Conservation (phyloP, 2,329 filamentous ascomycete genomes). For the Raffaelea albimanens region DNA sequence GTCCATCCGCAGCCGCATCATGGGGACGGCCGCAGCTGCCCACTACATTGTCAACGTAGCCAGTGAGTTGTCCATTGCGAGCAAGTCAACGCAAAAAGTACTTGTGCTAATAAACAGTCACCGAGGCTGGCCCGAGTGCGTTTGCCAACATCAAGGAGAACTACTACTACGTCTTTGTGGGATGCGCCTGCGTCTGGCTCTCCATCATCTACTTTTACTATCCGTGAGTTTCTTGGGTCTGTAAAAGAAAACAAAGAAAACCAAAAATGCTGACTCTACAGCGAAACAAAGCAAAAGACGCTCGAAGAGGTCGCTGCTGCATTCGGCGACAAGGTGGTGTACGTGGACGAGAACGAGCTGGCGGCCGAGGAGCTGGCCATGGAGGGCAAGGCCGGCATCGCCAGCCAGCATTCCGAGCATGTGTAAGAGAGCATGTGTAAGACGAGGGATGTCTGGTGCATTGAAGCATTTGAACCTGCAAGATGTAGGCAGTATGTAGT, state of each 20-base stretch:
- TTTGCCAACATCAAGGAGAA: slow-evolving; percentile 49
- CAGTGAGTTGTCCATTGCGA: slow-evolving; percentile 23
- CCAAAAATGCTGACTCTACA: too few species aligned
- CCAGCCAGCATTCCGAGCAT: neutral
- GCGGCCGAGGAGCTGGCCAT: neutral
- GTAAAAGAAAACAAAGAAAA: too few species aligned
- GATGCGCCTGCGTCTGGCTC: slow-evolving; percentile 40
- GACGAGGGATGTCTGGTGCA: too few species aligned
- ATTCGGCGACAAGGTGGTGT: slow-evolving; percentile 35
- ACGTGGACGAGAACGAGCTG: neutral
- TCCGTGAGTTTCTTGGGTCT: slow-evolving; percentile 25
- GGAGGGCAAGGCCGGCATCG: neutral
- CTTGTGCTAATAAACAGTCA: slow-evolving; percentile 25
- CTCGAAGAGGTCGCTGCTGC: slow-evolving; percentile 38
- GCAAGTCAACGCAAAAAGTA: slow-evolving; percentile 1
- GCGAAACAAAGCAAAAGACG: slow-evolving; percentile 36
- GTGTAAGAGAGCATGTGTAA: neutral
- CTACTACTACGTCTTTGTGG: slow-evolving; percentile 52
- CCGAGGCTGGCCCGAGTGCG: slow-evolving; percentile 44
- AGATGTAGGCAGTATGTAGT: too few species aligned
- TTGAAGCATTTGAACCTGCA: too few species aligned
- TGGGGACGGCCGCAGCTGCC: slow-evolving; percentile 41
- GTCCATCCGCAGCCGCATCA: slow-evolving; percentile 42
- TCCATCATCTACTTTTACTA: slow-evolving; percentile 44
- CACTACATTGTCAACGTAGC: slow-evolving; percentile 47